Percentiles rank a stretch among this genome's conserved stretches.
Evolutionary conservation across 257 asterid genomes (phyloP).

Genomic region (Lycium barbarum): DNA sequence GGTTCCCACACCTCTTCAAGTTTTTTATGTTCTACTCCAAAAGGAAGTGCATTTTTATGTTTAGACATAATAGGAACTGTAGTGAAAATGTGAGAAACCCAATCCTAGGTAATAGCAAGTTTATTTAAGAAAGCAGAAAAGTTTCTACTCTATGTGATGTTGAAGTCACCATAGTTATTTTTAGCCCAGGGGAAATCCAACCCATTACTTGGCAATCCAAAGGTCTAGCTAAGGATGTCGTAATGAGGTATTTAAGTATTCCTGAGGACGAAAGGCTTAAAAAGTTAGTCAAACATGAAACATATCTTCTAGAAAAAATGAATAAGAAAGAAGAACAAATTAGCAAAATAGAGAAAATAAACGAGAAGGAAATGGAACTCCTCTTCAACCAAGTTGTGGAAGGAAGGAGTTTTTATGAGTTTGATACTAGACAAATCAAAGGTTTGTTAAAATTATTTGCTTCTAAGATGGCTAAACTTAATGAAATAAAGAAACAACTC

Average conservation of each 20-base stretch:
- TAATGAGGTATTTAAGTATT: slow-evolving; percentile 40
- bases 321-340: slow-evolving; percentile 29
- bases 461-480: slow-evolving; percentile 43
- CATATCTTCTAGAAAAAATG: slow-evolving; percentile 40
- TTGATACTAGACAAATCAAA: slow-evolving; percentile 41
- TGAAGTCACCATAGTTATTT: slow-evolving; percentile 42
- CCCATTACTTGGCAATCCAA: slow-evolving; percentile 47
- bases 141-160: slow-evolving; percentile 49
- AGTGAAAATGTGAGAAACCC: slow-evolving; percentile 38
- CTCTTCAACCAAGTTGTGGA: slow-evolving; percentile 41
- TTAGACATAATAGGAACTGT: slow-evolving; percentile 35
- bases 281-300: slow-evolving; percentile 41
- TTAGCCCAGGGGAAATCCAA: slow-evolving; percentile 33
- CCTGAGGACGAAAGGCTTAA: slow-evolving; percentile 33
- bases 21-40: not conserved
- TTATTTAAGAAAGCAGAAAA: slow-evolving; percentile 50
- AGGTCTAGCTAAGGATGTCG: slow-evolving; percentile 31
- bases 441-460: slow-evolving; percentile 33
- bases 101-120: slow-evolving; percentile 24
- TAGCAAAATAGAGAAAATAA: slow-evolving; percentile 26
- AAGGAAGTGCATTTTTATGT: not conserved
- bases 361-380: slow-evolving; percentile 40
- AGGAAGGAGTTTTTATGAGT: slow-evolving; percentile 40
- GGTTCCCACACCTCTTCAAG: not conserved
- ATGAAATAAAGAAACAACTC: slow-evolving; percentile 29